Evolutionary conservation across 2,329 filamentous ascomycete genomes (phyloP), one percentile per base, ranked within the genome.

Genomic region (Penicillium sp.): DNA sequence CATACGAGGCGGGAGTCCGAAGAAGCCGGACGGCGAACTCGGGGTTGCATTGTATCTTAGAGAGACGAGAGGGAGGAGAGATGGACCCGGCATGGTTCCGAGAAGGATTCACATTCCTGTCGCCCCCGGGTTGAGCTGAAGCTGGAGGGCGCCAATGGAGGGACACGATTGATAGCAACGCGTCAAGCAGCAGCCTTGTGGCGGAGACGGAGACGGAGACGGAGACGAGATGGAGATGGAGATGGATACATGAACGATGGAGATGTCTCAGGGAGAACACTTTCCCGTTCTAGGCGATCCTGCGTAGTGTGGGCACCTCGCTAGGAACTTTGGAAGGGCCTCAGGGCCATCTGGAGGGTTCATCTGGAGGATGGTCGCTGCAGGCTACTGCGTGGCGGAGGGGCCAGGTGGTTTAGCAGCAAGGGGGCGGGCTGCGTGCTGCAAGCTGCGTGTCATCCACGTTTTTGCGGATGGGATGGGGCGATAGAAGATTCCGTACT

Each of bases 381-480:
- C 23, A 40, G 37, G 15, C 37, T 40, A 40, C 37, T 40, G 23
- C 37, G 23, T 39, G 21, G 36, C 21, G 37, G 37, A 40, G 37
- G 23, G 37, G 37, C 34, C 17, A 17, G 15, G 15, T 15, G 6
- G 27, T 30, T 30, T 4, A 30, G 4, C 30, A 21, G 41, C 48
- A 33, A 40, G 33, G 40, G 40, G 26, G 41, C 21, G 36, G 34
- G 34, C 8, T 7, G 13, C 12, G 10, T 24, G 33, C 26, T 37
- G 39, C 27, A 48, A 49, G 45, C 39, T 32, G 27, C 44, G 32
- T 45, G 51, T 49, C 51, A 49, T 46, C 34, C 29, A 50, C 49
- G 54, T 56, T 56, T 50, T n/a, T n/a, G n/a, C n/a, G n/a, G n/a
- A n/a, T n/a, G n/a, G n/a, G n/a, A n/a, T 46, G 30, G 36, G 44